phyloP scores from a whole-genome alignment of 768 basidiomycete species.

The Phylloporus sp. region DNA sequence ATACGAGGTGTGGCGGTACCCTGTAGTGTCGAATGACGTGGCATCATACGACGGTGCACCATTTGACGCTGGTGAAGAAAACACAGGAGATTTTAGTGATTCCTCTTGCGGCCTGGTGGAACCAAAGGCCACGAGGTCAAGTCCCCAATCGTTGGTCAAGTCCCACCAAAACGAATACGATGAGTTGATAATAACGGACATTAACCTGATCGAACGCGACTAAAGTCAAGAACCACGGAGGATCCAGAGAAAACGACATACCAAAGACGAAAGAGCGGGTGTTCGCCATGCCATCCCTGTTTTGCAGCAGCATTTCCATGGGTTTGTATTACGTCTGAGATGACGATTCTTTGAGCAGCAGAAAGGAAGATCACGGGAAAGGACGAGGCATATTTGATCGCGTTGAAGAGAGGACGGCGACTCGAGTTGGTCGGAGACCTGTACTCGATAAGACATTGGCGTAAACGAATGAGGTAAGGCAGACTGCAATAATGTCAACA shows the following conservation, averaged over 20 bases:
- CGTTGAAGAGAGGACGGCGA: conserved; percentile 79
- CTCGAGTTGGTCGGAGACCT: conserved; percentile 56
- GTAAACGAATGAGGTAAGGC: conserved; percentile 86
- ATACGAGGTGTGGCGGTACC: conserved; percentile 29
- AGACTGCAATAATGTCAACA: conserved; percentile 40
- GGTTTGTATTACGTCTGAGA: conserved; percentile 51
- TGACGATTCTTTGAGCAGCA: conserved; percentile 77
- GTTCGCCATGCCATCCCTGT: conserved; percentile 69
- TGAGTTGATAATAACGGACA: conserved; percentile 84
- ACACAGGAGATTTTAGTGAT: conserved; percentile 33
- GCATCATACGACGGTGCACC: background rate
- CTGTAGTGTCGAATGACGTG: conserved; percentile 6
- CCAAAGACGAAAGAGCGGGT: conserved; percentile 83
- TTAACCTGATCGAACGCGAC: conserved; percentile 51
- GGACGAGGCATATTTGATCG: conserved; percentile 92
- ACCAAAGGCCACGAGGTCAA: conserved; percentile 59
- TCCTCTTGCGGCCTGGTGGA: conserved; percentile 25
- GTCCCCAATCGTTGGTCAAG: conserved; percentile 95
- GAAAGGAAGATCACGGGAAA: conserved; percentile 96
- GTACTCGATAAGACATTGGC: conserved; percentile 92
- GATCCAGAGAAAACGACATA: conserved; percentile 32
- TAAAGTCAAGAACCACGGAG: background rate
- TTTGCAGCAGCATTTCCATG: conserved; percentile 42
- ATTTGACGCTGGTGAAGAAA: background rate
- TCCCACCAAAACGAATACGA: conserved; percentile 99